phyloP scores from a whole-genome alignment of 2,329 filamentous ascomycete species.

The Ascocoryne sarcoides region DNA sequence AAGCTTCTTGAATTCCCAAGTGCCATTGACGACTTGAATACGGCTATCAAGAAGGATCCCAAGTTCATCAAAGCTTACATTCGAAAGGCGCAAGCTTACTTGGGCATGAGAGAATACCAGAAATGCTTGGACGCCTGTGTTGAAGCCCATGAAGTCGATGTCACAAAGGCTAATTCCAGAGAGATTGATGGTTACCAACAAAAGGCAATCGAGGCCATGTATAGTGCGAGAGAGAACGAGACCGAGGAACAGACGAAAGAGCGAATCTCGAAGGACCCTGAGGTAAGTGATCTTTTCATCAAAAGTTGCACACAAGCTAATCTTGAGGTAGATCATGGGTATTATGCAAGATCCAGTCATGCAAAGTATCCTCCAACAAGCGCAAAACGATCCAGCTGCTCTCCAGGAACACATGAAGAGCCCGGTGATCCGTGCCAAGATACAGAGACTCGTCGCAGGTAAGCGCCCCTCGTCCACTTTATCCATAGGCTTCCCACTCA shows the following conservation, averaged over 20 bases:
- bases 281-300: constrained; percentile 49
- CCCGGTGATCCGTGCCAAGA: constrained; percentile 72
- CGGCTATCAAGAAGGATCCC: constrained; percentile 81
- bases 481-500: constrained; percentile 1
- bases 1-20: constrained; percentile 95
- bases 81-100: constrained; percentile 89
- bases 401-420: constrained; percentile 98
- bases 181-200: constrained; percentile 93
- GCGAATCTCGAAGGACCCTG: constrained; percentile 80
- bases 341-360: constrained; percentile 96
- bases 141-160: constrained; percentile 71
- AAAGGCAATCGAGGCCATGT: constrained; percentile 87
- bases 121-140: constrained; percentile 85
- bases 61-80: constrained; percentile 95
- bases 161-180: constrained; percentile 65
- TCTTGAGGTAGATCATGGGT: constrained; percentile 55
- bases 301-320: constrained; percentile 11
- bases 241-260: constrained; percentile 93
- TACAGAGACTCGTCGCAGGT: constrained; percentile 45
- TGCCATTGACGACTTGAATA: constrained; percentile 85
- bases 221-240: constrained; percentile 83
- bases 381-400: constrained; percentile 84
- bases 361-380: constrained; percentile 95
- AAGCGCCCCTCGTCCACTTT: not conserved
- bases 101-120: constrained; percentile 97